Percentiles rank a stretch among this genome's conserved stretches.
Evolutionary conservation across 345 rosid species (phyloP).

Genomic region (Mercurialis annua): DNA sequence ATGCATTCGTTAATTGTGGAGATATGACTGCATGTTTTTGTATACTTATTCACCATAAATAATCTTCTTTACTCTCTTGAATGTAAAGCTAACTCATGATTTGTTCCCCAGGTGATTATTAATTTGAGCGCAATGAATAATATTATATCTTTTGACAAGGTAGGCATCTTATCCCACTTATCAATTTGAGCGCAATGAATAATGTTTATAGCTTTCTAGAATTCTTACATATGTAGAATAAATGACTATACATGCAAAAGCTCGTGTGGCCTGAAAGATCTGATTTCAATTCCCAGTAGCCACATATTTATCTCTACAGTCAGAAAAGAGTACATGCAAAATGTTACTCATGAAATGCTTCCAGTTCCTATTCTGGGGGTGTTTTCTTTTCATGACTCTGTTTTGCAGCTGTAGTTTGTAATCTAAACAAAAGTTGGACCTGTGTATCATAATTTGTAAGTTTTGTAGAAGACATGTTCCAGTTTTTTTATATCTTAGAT

Average conservation of each 20-base stretch:
- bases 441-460: background rate
- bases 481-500: background rate
- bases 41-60: no score
- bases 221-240: background rate
- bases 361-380: background rate
- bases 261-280: no score
- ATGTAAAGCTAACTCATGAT: constrained; percentile 6
- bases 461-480: background rate
- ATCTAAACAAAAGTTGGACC: no score
- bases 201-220: background rate
- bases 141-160: constrained; percentile 74
- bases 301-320: no score
- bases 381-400: background rate
- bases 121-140: constrained; percentile 75
- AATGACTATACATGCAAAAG: background rate
- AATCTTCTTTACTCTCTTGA: background rate
- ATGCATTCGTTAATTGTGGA: background rate
- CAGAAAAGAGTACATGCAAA: no score
- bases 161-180: constrained; percentile 22
- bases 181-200: no score
- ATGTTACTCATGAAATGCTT: no score
- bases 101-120: constrained; percentile 62
- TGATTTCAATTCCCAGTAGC: no score
- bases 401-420: background rate
- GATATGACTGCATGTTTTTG: no score